Evolutionary conservation across 805 yeast genomes (phyloP), one percentile per base, ranked within the genome.

Genomic region (Wickerhamomyces kurtzmanii): DNA sequence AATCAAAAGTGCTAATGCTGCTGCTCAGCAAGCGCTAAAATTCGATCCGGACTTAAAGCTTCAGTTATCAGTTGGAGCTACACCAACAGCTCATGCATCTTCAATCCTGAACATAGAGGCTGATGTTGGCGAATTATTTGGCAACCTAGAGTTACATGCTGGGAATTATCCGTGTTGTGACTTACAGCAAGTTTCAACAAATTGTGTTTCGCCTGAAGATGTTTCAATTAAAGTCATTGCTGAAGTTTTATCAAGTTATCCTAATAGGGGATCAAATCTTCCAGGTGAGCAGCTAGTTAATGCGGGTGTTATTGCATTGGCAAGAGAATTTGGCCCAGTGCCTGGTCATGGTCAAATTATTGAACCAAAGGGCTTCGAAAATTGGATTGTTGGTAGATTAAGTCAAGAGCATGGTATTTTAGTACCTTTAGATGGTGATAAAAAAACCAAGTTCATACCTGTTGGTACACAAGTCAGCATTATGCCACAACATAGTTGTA

Each of bases 401-500:
- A 71, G 82, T 31, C 91, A 82, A 48, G 93, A 82, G 43, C 93
- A 82, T 45, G 93, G 91, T 8, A 74, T 82, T 22, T 51, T 81
- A 27, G 59, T 55, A n/a, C 75, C 82, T 3, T 37, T 47, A 11
- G 38, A 43, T 10, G 27, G 40, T 12, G 40, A 48, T 10, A 32
- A 37, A 20, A 13, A n/a, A 17, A 46, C 57, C 12, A 32, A 51
- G 23, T 48, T 71, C 42, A 56, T 71, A 15, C 75, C 75, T 15
- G 38, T 54, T 18, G 85, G 85, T 2, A 59, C 73, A 2, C 62
- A 65, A 32, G 62, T 79, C 8, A 53, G 55, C 17, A 59, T 81
- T 19, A 37, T 71, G 15, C 85, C 86, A 4, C 84, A 81, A 47
- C 91, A 81, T 46, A 56, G 73, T 8, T 81, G 91, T 49, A 81